These are phyloP conservation scores for Nidularia pulvinata DNA, from an alignment of 768 basidiomycete species.

Conservation along the genomic window DNA sequence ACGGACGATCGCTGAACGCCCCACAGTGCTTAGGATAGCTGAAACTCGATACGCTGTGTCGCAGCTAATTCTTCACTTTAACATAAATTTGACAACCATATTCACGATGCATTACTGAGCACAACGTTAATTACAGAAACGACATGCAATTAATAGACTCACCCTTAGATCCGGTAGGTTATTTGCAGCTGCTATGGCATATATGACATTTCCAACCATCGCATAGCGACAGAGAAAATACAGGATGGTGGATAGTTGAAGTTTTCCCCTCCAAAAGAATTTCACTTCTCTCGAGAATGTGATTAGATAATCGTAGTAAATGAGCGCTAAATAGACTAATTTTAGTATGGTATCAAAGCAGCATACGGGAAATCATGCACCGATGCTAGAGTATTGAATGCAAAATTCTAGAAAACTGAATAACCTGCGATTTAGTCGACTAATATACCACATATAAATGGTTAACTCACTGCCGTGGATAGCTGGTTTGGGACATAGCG, in stretches of 20 bases:
- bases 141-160: neutral
- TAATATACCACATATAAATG: too few species aligned
- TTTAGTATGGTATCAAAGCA: neutral
- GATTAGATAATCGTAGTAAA: neutral
- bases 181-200: neutral
- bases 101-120: neutral
- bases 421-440: too few species aligned
- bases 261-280: neutral
- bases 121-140: neutral
- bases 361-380: neutral
- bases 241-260: neutral
- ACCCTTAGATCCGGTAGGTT: neutral
- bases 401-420: too few species aligned
- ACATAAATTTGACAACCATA: neutral
- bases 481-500: too few species aligned
- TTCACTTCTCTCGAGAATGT: neutral
- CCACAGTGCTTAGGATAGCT: neutral
- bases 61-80: neutral
- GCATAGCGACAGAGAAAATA: neutral
- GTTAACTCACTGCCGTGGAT: too few species aligned
- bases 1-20: neutral
- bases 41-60: neutral
- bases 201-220: neutral
- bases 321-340: neutral
- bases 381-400: neutral